phyloP scores from a whole-genome alignment of 768 basidiomycete species.

The Naganishia onofrii region DNA sequence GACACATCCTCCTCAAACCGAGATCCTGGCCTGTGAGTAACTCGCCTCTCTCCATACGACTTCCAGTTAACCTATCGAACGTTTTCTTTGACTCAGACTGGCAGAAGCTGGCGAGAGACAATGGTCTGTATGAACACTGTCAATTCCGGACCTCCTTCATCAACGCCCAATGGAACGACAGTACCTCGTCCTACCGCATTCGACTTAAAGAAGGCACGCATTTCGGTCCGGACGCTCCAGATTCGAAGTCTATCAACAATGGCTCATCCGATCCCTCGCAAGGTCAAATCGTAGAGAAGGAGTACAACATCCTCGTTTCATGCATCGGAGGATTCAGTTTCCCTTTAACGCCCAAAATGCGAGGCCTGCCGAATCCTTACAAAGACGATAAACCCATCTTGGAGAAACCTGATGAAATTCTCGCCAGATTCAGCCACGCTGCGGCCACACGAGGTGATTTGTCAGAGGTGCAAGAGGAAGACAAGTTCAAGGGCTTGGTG shows the following conservation, averaged over 20 bases:
- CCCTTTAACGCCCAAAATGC: constrained; percentile 32
- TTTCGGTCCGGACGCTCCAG: constrained; percentile 12
- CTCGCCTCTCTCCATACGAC: too few relatives aligned
- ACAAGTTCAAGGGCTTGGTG: constrained; percentile 33
- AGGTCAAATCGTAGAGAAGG: constrained; percentile 9
- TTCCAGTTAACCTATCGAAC: neutral
- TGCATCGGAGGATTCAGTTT: constrained; percentile 35
- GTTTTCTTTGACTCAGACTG: constrained; percentile 26
- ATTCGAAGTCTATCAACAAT: constrained; percentile 21
- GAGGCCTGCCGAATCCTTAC: constrained; percentile 30
- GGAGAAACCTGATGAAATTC: constrained; percentile 13
- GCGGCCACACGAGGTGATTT: constrained; percentile 3
- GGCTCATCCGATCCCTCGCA: neutral
- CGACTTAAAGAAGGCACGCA: constrained; percentile 10
- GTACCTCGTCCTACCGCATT: constrained; percentile 16
- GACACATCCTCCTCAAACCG: constrained; percentile 34
- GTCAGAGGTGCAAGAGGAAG: constrained; percentile 5
- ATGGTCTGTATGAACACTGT: constrained; percentile 28
- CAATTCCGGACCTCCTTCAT: constrained; percentile 30
- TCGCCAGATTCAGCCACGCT: constrained; percentile 2
- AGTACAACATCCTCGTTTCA: constrained; percentile 30
- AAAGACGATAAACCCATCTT: constrained; percentile 24
- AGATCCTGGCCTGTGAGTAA: constrained; percentile 35
- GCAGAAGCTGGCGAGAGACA: constrained; percentile 31
- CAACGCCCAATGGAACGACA: constrained; percentile 28